Percentiles rank a stretch among this genome's conserved stretches.
Evolutionary conservation across 2,329 filamentous ascomycete species (phyloP).

Genomic region (Trichoderma koningiopsis): DNA sequence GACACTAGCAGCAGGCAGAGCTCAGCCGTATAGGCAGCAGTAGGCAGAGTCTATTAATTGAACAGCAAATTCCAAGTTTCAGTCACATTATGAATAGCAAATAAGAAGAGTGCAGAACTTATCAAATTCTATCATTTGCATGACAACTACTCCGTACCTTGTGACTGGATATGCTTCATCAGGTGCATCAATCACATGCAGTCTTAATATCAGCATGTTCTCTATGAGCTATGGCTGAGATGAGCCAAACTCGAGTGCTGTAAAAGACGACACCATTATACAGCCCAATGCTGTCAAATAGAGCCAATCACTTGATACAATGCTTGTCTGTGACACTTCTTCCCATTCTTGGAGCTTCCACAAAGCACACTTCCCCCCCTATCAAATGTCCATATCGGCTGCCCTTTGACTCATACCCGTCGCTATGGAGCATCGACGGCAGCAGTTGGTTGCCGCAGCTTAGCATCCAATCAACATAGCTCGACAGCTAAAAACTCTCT

Average conservation of each 20-base stretch:
- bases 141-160: too few species aligned
- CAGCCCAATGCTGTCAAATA: neutral
- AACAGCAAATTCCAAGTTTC: too few species aligned
- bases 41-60: neutral
- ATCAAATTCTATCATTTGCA: too few species aligned
- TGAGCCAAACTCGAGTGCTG: neutral
- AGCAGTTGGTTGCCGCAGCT: neutral
- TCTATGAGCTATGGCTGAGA: neutral
- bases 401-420: slow-evolving; percentile 12
- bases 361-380: neutral
- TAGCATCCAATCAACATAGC: neutral
- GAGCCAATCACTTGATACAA: neutral
- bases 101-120: too few species aligned
- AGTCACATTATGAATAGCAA: too few species aligned
- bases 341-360: neutral
- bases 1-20: neutral
- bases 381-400: neutral
- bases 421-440: neutral
- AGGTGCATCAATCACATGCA: neutral
- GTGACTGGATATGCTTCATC: too few species aligned
- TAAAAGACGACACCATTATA: neutral
- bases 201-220: too few species aligned
- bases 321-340: neutral
- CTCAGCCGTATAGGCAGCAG: neutral
- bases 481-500: slow-evolving; percentile 4